A percentile compares a stretch with the other conserved stretches of the same genome.
Evolutionary conservation across 225 moss, liverwort and hornwort species (phyloP).

Genomic region (Thuidium tamariscinum): DNA sequence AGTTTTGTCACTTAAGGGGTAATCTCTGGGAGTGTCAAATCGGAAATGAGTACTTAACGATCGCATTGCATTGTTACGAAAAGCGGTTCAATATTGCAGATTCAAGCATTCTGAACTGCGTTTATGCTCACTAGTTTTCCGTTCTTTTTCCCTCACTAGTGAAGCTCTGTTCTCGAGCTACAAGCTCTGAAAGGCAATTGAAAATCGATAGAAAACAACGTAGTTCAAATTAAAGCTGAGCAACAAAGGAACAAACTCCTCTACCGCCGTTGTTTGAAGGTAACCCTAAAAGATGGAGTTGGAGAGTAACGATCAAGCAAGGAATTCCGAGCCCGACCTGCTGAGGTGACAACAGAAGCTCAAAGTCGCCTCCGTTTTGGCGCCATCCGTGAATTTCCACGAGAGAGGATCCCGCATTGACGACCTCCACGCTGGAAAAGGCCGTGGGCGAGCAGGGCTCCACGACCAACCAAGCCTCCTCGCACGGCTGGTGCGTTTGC

Average conservation of each 20-base stretch:
- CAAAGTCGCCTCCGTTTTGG: not conserved
- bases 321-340: conserved; percentile 4
- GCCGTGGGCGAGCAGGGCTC: conserved; percentile 9
- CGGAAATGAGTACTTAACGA: not conserved
- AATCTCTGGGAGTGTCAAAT: not conserved
- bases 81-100: not conserved
- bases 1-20: not conserved
- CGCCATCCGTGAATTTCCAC: conserved; percentile 32
- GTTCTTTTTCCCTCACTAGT: not conserved
- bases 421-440: conserved; percentile 18
- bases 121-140: not conserved
- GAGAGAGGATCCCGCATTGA: conserved; percentile 45
- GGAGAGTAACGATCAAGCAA: not conserved
- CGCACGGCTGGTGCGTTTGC: conserved; percentile 17
- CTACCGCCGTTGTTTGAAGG: not conserved
- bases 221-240: not conserved
- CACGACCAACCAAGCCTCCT: conserved; percentile 32
- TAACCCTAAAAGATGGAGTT: not conserved
- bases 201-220: not conserved
- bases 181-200: not conserved
- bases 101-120: not conserved
- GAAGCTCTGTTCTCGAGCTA: not conserved
- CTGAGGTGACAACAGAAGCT: conserved; percentile 41
- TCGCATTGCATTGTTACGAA: not conserved
- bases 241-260: not conserved